Evolutionary conservation across 768 basidiomycete genomes (phyloP).

Genomic region (Dacryopinax primogenitus): DNA sequence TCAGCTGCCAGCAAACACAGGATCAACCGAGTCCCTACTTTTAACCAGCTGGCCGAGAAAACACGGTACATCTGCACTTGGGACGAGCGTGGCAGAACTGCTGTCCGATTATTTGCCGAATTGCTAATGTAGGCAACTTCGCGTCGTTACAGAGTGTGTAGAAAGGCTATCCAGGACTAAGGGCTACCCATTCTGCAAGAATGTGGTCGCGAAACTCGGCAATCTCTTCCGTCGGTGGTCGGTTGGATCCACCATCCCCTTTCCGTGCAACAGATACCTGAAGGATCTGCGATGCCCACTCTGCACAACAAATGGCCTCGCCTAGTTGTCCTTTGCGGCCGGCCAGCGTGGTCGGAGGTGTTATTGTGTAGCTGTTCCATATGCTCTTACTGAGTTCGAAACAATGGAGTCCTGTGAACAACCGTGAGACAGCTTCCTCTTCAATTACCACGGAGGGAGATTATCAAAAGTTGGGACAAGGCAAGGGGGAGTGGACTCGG

Average conservation of each 20-base stretch:
- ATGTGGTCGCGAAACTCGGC: background rate
- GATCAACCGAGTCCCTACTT: background rate
- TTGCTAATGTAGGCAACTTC: background rate
- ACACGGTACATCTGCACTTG: background rate
- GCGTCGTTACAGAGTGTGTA: background rate
- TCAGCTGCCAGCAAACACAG: background rate
- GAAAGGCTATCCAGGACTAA: background rate
- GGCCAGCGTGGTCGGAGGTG: background rate
- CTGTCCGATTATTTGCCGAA: background rate
- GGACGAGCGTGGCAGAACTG: background rate
- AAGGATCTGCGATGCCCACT: background rate
- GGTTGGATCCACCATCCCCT: background rate
- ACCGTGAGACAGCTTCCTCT: background rate
- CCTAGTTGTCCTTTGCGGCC: background rate
- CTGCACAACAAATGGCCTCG: background rate
- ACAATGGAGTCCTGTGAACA: conserved; percentile 50
- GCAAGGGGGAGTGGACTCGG: too few relatives aligned
- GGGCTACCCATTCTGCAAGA: background rate
- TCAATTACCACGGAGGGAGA: conserved; percentile 4
- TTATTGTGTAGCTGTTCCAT: conserved; percentile 49
- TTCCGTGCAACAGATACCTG: background rate
- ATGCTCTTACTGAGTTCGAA: conserved; percentile 63
- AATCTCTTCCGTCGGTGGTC: background rate
- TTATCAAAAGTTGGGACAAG: too few relatives aligned
- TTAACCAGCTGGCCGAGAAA: background rate